These are phyloP conservation scores for Scleroderma citrinum DNA, from an alignment of 768 basidiomycete genomes.

Conservation along the genomic window DNA sequence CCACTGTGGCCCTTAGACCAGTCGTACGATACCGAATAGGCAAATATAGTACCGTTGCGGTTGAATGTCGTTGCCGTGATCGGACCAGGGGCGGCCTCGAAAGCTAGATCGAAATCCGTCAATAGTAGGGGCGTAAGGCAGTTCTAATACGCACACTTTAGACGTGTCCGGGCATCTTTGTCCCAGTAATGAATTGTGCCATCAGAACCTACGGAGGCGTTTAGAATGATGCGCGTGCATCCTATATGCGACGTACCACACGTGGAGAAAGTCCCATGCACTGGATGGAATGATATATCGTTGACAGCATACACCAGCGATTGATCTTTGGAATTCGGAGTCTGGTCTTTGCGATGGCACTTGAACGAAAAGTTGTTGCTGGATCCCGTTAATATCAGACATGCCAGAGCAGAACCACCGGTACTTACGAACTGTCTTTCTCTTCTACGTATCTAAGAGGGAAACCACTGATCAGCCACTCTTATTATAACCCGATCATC, in stretches of 20 bases:
- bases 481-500: constrained; percentile 1
- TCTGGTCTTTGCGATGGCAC: constrained; percentile 60
- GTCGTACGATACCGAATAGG: constrained; percentile 89
- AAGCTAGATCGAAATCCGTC: constrained; percentile 39
- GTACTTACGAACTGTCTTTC: constrained; percentile 58
- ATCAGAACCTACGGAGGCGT: constrained; percentile 53
- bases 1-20: constrained; percentile 92
- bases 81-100: constrained; percentile 69
- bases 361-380: constrained; percentile 88
- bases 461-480: background rate
- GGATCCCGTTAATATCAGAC: constrained; percentile 1
- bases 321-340: constrained; percentile 54
- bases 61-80: constrained; percentile 82
- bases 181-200: constrained; percentile 94
- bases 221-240: constrained; percentile 13
- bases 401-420: background rate
- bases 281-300: constrained; percentile 79
- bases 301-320: constrained; percentile 79
- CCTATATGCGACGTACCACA: constrained; percentile 43
- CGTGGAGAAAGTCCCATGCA: constrained; percentile 81
- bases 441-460: constrained; percentile 79
- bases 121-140: background rate
- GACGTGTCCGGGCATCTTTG: constrained; percentile 84
- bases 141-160: constrained; percentile 60
- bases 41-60: constrained; percentile 82